Conservation (phyloP, 1,284 basidiomycete genomes). For the Sanghuangporus weigelae region DNA sequence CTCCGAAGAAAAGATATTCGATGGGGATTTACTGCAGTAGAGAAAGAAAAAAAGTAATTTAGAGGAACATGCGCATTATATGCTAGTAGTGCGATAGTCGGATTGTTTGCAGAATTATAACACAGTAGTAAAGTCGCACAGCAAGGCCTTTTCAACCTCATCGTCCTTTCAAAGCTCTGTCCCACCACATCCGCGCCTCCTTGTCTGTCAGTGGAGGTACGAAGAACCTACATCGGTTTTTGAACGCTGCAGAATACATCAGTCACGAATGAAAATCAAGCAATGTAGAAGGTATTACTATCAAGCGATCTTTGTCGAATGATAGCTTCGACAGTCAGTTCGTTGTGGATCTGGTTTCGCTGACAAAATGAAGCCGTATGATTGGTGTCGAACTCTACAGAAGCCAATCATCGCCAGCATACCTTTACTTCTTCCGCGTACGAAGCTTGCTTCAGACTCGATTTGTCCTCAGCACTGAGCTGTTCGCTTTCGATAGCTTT, state of each 20-base stretch:
- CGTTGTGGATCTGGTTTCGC: constrained; percentile 77
- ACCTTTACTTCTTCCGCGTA: constrained; percentile 77
- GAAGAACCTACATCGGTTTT: constrained; percentile 79
- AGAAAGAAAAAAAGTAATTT: not conserved
- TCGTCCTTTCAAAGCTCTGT: constrained; percentile 10
- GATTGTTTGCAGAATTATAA: not conserved
- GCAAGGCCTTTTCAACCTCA: not conserved
- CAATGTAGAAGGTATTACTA: constrained; percentile 39
- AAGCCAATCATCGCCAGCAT: constrained; percentile 20
- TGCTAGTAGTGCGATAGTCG: not conserved
- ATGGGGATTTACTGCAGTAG: not conserved
- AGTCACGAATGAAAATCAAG: not conserved
- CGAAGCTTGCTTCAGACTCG: constrained; percentile 49
- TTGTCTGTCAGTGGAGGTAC: constrained; percentile 56
- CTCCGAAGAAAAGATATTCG: not conserved
- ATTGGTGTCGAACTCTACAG: not conserved
- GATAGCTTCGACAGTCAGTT: constrained; percentile 76
- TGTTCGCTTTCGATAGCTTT: constrained; percentile 37
- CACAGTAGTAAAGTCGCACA: not conserved
- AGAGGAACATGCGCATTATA: not conserved
- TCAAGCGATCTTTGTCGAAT: constrained; percentile 73
- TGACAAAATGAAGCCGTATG: constrained; percentile 26
- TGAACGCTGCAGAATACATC: constrained; percentile 54
- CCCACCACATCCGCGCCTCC: constrained; percentile 67
- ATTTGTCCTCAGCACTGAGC: constrained; percentile 39